Conservation (phyloP, 2,329 filamentous ascomycete species). For the Curvularia sp. region DNA sequence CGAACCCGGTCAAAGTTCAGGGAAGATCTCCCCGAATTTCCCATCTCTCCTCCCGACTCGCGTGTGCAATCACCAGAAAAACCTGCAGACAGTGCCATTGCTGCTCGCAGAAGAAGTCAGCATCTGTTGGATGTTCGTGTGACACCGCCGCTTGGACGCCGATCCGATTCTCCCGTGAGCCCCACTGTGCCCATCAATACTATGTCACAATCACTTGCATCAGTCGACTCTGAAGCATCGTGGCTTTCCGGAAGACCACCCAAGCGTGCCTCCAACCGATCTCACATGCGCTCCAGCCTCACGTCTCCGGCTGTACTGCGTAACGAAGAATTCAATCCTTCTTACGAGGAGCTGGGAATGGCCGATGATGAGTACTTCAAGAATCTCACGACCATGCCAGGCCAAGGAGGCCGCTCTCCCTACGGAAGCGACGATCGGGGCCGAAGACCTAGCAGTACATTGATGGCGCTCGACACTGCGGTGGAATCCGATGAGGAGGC, state of each 20-base stretch:
- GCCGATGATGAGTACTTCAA: conserved; percentile 79
- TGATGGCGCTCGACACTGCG: conserved; percentile 48
- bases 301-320: conserved; percentile 53
- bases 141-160: conserved; percentile 37
- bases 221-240: conserved; percentile 92
- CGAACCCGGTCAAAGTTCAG: conserved; percentile 89
- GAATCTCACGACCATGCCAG: conserved; percentile 58
- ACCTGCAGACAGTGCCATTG: conserved; percentile 55
- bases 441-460: conserved; percentile 55
- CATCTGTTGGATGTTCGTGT: conserved; percentile 45
- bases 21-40: conserved; percentile 88
- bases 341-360: conserved; percentile 70
- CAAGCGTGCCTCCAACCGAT: conserved; percentile 57
- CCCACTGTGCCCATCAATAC: conserved; percentile 42
- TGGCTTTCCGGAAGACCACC: conserved; percentile 84
- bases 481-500: conserved; percentile 55
- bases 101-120: conserved; percentile 51
- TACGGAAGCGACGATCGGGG: conserved; percentile 36
- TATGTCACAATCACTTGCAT: conserved; percentile 85
- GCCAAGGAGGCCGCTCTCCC: conserved; percentile 51
- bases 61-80: conserved; percentile 79
- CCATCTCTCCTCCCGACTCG: conserved; percentile 84
- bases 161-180: conserved; percentile 55
- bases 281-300: conserved; percentile 56
- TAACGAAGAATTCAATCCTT: conserved; percentile 63